Evolutionary conservation across 176 grass and related monocot genomes (phyloP).

Genomic region (Pharus latifolius): DNA sequence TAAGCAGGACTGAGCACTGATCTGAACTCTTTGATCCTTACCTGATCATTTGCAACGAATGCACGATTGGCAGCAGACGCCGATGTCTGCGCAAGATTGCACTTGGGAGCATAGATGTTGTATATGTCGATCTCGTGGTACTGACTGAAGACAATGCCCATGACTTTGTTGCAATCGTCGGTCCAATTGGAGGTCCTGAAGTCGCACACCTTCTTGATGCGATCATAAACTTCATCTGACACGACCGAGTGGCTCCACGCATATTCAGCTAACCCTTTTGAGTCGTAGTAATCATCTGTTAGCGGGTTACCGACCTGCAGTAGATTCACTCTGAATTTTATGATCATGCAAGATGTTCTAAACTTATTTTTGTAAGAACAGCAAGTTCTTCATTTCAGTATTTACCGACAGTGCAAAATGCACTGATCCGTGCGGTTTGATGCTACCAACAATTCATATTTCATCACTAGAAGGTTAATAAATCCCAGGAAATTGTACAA

Average conservation of each 20-base stretch:
- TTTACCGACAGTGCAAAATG: neutral
- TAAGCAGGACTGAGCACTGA: neutral
- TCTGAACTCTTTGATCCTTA: neutral
- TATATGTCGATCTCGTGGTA: slow-evolving; percentile 75
- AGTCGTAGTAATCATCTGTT: slow-evolving; percentile 73
- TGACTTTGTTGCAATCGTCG: slow-evolving; percentile 42
- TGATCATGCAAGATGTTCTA: neutral
- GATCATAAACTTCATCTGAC: slow-evolving; percentile 55
- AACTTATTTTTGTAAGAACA: neutral
- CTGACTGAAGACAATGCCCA: slow-evolving; percentile 45
- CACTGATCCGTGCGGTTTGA: too few relatives aligned
- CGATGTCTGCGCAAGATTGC: slow-evolving; percentile 57
- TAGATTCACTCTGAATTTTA: slow-evolving; percentile 12
- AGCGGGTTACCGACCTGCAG: slow-evolving; percentile 78
- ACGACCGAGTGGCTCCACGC: slow-evolving; percentile 86
- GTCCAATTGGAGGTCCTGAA: slow-evolving; percentile 67
- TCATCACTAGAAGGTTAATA: slow-evolving; percentile 1
- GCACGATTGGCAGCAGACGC: neutral
- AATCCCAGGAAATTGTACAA: too few relatives aligned
- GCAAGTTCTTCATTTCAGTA: neutral
- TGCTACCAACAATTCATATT: too few relatives aligned
- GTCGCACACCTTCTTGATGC: slow-evolving; percentile 45
- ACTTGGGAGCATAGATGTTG: slow-evolving; percentile 85
- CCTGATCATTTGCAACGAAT: slow-evolving; percentile 18
- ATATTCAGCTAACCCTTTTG: slow-evolving; percentile 62